phyloP scores from a whole-genome alignment of 2,329 filamentous ascomycete genomes.

The Parasarocladium wereldwijsianum region DNA sequence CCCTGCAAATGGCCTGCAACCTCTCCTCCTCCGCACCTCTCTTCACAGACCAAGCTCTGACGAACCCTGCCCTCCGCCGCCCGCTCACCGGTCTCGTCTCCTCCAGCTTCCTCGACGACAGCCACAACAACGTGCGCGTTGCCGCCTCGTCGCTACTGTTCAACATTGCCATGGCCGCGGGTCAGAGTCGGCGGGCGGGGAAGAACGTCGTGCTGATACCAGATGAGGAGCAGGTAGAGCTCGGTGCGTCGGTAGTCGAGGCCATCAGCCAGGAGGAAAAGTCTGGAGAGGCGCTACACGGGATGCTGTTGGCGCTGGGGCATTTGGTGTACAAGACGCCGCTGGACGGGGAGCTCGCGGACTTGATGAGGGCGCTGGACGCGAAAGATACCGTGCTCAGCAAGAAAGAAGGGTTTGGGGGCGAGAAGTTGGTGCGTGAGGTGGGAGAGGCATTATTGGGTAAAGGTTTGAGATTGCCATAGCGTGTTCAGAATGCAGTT shows the following conservation, averaged over 20 bases:
- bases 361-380: conserved; percentile 67
- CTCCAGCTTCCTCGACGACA: conserved; percentile 63
- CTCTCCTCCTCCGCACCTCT: conserved; percentile 65
- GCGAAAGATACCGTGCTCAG: conserved; percentile 47
- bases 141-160: conserved; percentile 73
- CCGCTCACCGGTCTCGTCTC: conserved; percentile 57
- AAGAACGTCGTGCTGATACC: conserved; percentile 48
- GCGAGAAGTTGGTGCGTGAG: conserved; percentile 41
- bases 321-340: conserved; percentile 59
- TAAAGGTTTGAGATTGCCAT: conserved; percentile 29
- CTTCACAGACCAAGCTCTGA: conserved; percentile 50
- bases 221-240: conserved; percentile 62
- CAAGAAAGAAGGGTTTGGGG: conserved; percentile 42
- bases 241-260: conserved; percentile 69
- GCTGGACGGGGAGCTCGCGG: conserved; percentile 59
- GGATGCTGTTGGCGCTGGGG: conserved; percentile 62
- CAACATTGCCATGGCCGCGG: conserved; percentile 59
- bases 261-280: conserved; percentile 44
- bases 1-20: conserved; percentile 73
- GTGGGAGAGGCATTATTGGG: conserved; percentile 36
- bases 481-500: background rate
- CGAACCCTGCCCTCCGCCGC: conserved; percentile 31
- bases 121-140: conserved; percentile 59
- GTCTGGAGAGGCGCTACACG: conserved; percentile 60
- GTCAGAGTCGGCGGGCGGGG: conserved; percentile 40